Evolutionary conservation across 1,284 basidiomycete species (phyloP), one percentile per base, ranked within the genome.

Genomic region (Malassezia caprae): DNA sequence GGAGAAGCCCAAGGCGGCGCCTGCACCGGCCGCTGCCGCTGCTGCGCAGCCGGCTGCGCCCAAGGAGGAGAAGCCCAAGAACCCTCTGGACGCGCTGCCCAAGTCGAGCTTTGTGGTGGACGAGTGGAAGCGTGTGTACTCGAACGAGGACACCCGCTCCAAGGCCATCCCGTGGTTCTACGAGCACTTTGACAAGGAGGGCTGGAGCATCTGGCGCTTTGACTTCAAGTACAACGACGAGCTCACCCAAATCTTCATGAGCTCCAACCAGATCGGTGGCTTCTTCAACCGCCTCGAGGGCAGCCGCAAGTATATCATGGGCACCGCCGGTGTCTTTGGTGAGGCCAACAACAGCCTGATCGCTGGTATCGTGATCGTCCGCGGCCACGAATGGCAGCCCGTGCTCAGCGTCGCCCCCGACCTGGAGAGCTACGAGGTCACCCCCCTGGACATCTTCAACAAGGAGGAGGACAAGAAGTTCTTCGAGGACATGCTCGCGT

Each of bases 211-310:
- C 76, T 93, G 87, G 87, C 82, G 84, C 62, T 83, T 90, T 56
- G 87, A 90, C 80, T 96, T 89, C 86, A 90, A 94, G 81, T 96
- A 96, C 84, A 88, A 88, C 79, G 81, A 85, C 26, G 93, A 96
- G 79, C 84, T 98, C 63, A 91, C 89, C 37, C 83, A 84, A 77
- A 81, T 67, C 24, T 65, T 68, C 61, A 66, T 69, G 68, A 56
- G 56, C 43, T 53, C 84, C 67, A 80, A 80, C 79, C 76, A 78
- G 78, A 85, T 96, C 72, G 82, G 83, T 58, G 93, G 93, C 26
- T 90, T 94, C 84, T 96, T 93, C 83, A 78, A 89, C 80, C 89
- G 93, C 64, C 83, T 96, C 15, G 67, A 67, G 56, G 62, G 60
- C 3, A 52, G 48, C 39, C 68, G 72, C 54, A 72, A 76, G 67